Evolutionary conservation across 2,329 filamentous ascomycete genomes (phyloP), one percentile per base, ranked within the genome.

Genomic region (Teratosphaeriaceae sp.): DNA sequence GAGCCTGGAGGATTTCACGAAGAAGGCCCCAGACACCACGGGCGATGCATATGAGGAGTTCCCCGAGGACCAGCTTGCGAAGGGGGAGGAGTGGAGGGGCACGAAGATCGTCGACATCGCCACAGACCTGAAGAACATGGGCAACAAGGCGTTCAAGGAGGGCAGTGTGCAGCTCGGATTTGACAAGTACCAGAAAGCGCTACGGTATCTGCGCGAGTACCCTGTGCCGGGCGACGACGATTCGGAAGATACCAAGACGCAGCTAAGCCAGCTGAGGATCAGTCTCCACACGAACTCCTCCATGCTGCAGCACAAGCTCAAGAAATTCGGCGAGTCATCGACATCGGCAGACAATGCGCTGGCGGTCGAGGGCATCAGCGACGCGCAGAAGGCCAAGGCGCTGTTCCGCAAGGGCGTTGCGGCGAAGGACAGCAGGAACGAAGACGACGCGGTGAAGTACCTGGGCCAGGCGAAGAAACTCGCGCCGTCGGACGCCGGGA

Each of bases 11-110:
- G 70, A 78, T 43, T 79, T 80, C 51, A 79, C 78, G 41, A 75
- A 80, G 56, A 87, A 85, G 68, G 67, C 73, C 26, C 76, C 86
- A 44, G 90, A 97, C 63, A 72, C 78, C 41, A 87, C 85, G 12
- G 92, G 92, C 50, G 92, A 98, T 69, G 77, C 81, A 5, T 96
- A 94, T 69, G 90, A 97, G 70, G 92, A 97, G 64, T 97, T 85
- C 68, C 92, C 92, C 24, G 88, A 96, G 62, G 92, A 98, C 68
- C 79, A 83, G 56, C 65, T 68, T 49, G 43, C 43, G 42, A 45
- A 52, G 30, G 71, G 75, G 36, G 68, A 79, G 42, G 72, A 81
- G 42, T 75, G 88, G 49, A 76, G 79, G 38, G 84, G 84, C 12
- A 63, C 73, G 15, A 76, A 84, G 48, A 78, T 88, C 49, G 75